These are phyloP conservation scores for Marvania coccoides DNA, from an alignment of 139 green algal species.

Conservation along the genomic window DNA sequence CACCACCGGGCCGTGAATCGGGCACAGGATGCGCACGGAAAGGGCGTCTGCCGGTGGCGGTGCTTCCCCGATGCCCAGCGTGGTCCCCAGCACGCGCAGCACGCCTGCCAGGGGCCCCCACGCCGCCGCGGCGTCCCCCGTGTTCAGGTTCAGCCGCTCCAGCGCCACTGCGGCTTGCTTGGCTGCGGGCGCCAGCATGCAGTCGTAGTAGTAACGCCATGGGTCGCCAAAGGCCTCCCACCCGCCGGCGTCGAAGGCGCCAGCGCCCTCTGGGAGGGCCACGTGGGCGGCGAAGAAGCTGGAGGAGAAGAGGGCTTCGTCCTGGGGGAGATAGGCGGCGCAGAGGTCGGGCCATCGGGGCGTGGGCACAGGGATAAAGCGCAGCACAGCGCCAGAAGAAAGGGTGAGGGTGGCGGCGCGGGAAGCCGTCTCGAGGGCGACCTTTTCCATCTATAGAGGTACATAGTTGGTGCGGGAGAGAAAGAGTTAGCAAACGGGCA, in stretches of 20 bases:
- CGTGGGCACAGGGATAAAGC: constrained; percentile 61
- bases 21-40: constrained; percentile 32
- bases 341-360: constrained; percentile 85
- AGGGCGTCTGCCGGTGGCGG: constrained; percentile 4
- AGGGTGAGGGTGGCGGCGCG: constrained; percentile 8
- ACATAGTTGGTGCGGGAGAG: too few species aligned
- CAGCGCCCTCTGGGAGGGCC: constrained; percentile 20
- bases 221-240: constrained; percentile 69
- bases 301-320: constrained; percentile 61
- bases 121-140: neutral
- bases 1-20: constrained; percentile 84
- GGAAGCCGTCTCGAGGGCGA: neutral
- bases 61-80: constrained; percentile 16
- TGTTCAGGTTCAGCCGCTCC: constrained; percentile 66
- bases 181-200: constrained; percentile 84
- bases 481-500: too few species aligned
- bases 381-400: constrained; percentile 15
- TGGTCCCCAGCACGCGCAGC: constrained; percentile 12
- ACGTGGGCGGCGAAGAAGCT: constrained; percentile 87
- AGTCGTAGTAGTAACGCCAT: constrained; percentile 93
- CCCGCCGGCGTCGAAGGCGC: constrained; percentile 49
- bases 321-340: constrained; percentile 13
- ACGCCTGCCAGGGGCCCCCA: neutral
- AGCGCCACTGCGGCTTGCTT: constrained; percentile 53
- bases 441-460: neutral